Base-by-base conservation (phyloP, 345 rosid species). In the Garcia nutans region DNA sequence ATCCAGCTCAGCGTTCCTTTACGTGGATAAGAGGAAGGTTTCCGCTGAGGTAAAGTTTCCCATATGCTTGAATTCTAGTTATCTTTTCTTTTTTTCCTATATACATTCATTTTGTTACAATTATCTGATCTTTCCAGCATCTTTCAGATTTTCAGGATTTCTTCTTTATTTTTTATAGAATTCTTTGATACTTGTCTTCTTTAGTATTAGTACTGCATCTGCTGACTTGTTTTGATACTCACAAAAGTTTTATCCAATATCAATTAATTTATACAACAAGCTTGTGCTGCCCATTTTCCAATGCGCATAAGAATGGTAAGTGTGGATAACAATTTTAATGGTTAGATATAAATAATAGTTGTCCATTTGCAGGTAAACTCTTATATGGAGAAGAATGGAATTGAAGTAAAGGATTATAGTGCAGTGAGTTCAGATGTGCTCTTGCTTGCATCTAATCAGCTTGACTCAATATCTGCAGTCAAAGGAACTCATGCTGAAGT, bases 11-110 rank as follows among this genome's bases (percentile, higher is more conserved):
- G 97, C 94, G 61, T 92, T 92, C 79, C 82, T 93, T 64, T 96
- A 92, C 60, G 92, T 91, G 55, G 97, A 92, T 80, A 88, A 82
- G 77, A 92, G 83, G 86, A 96, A 96, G 84, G 85, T 92, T 26
- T 88, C 95, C 54, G 54, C 80, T 60, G 88, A 91, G 94, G 99
- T 93, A 17, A 59, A 86, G 45, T 64, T 69, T 63, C 19, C 6
- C 17, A 55, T 68, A 41, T 58, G 58, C 75, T 72, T 71, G 3
- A 12, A 22, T 60, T 73, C 57, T 55, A 59, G 41, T 55, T 60
- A 15, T 44, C 17, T 73, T 74, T 50, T 59, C 45, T 33, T 33
- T 33, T 37, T 37, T 37, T 37, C 10, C 56, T 15, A 28, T 15
- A 1, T 16, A 13, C 5, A 31, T 37, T 37, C 41, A 37, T 37